phyloP scores from a whole-genome alignment of 2,329 filamentous ascomycete genomes.

The Claviceps digitariae region DNA sequence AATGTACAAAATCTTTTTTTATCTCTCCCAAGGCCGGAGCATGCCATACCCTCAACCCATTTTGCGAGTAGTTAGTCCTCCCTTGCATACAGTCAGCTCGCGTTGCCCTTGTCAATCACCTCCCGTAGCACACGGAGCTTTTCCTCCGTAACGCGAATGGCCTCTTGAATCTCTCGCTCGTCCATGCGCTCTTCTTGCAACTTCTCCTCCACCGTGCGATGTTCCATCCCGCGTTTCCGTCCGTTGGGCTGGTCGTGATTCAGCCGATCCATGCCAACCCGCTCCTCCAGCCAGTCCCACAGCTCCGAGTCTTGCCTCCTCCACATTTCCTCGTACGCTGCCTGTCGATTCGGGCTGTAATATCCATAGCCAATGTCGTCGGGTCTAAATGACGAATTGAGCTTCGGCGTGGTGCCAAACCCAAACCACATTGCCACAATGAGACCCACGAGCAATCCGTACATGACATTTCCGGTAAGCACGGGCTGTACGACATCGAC shows the following conservation, averaged over 20 bases:
- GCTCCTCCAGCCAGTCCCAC: slow-evolving; percentile 88
- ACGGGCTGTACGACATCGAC: slow-evolving; percentile 56
- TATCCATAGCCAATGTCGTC: slow-evolving; percentile 17
- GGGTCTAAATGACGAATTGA: slow-evolving; percentile 22
- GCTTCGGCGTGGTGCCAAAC: slow-evolving; percentile 34
- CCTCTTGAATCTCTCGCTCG: slow-evolving; percentile 61
- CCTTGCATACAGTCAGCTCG: background rate
- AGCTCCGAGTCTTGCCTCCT: slow-evolving; percentile 72
- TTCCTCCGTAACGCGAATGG: slow-evolving; percentile 77
- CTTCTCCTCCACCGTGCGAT: slow-evolving; percentile 46
- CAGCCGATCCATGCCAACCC: slow-evolving; percentile 57
- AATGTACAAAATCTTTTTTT: no score
- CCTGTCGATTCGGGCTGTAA: slow-evolving; percentile 49
- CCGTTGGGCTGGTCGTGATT: slow-evolving; percentile 19
- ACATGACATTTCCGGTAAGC: slow-evolving; percentile 63
- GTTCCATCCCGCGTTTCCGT: slow-evolving; percentile 37
- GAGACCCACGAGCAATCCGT: slow-evolving; percentile 59
- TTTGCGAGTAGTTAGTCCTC: no score
- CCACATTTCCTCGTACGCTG: slow-evolving; percentile 92
- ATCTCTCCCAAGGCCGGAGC: no score
- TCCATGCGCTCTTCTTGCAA: slow-evolving; percentile 49
- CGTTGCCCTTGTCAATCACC: slow-evolving; percentile 42
- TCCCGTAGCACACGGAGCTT: slow-evolving; percentile 64
- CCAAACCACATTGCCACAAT: slow-evolving; percentile 65
- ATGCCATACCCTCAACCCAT: no score